These are phyloP conservation scores for Marsdenia floribunda DNA, from an alignment of 257 asterid genomes.

Conservation along the genomic window DNA sequence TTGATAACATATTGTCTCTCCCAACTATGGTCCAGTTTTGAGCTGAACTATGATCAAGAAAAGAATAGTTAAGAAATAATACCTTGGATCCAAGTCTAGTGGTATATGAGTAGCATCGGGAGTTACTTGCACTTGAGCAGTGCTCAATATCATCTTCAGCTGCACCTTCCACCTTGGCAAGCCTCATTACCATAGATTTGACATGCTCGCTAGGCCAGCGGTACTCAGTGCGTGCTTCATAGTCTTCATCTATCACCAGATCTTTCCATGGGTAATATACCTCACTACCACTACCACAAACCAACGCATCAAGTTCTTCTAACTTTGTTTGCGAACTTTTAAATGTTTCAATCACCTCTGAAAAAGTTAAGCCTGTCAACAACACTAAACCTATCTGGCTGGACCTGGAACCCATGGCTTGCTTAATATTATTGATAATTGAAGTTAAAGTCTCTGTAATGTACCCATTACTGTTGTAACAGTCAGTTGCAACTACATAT, in stretches of 20 bases:
- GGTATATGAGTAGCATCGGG: constrained; percentile 55
- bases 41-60: constrained; percentile 1
- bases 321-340: constrained; percentile 30
- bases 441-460: constrained; percentile 34
- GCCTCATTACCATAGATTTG: constrained; percentile 40
- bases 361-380: constrained; percentile 43
- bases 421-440: constrained; percentile 48
- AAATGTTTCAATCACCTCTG: constrained; percentile 43
- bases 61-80: constrained; percentile 17
- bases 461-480: constrained; percentile 41
- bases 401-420: constrained; percentile 38
- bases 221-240: constrained; percentile 49
- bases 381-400: constrained; percentile 51
- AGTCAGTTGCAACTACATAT: constrained; percentile 49
- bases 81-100: constrained; percentile 52
- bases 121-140: constrained; percentile 35
- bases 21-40: constrained; percentile 2
- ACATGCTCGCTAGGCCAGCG: constrained; percentile 66
- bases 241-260: constrained; percentile 46
- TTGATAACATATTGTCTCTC: constrained; percentile 8
- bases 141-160: constrained; percentile 37
- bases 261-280: constrained; percentile 63
- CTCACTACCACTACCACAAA: constrained; percentile 64
- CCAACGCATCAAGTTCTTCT: constrained; percentile 53
- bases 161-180: constrained; percentile 36